These are phyloP conservation scores for Kockovaella imperatae DNA, from an alignment of 768 basidiomycete genomes.

Conservation along the genomic window DNA sequence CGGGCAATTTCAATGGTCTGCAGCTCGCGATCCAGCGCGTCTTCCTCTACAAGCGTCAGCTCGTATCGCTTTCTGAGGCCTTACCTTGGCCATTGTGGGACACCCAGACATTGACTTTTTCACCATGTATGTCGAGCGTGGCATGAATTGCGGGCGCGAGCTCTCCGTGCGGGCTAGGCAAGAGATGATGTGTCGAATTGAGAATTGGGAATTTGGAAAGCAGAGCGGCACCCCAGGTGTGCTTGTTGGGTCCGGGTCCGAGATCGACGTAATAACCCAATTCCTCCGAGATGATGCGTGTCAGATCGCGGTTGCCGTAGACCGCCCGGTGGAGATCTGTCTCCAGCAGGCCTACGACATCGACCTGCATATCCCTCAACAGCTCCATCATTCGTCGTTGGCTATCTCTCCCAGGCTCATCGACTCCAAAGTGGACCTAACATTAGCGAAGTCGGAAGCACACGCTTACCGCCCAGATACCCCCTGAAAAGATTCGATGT, in stretches of 20 bases:
- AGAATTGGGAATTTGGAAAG: constrained; percentile 87
- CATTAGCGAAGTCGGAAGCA: background rate
- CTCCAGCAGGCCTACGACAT: constrained; percentile 71
- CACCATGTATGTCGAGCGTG: constrained; percentile 68
- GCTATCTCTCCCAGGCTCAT: constrained; percentile 67
- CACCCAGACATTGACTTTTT: constrained; percentile 71
- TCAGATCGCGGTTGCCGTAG: constrained; percentile 82
- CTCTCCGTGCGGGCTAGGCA: constrained; percentile 70
- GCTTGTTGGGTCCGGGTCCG: constrained; percentile 77
- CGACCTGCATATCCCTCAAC: constrained; percentile 71
- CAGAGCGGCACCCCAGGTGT: constrained; percentile 81
- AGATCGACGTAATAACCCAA: constrained; percentile 78
- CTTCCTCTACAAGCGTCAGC: constrained; percentile 57
- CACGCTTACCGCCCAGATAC: constrained; percentile 69
- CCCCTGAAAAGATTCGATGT: constrained; percentile 64
- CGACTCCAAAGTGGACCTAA: constrained; percentile 65
- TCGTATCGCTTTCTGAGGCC: background rate
- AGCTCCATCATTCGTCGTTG: constrained; percentile 59
- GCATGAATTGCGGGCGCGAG: constrained; percentile 86
- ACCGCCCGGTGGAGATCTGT: constrained; percentile 66
- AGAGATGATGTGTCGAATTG: constrained; percentile 71
- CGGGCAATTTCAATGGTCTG: constrained; percentile 73
- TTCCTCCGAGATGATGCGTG: constrained; percentile 67
- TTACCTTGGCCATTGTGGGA: constrained; percentile 85
- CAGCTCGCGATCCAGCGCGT: constrained; percentile 75